Percentiles rank a stretch among this genome's conserved stretches.
These are phyloP conservation scores for Tetrapyrgos nigripes DNA, from an alignment of 1,284 basidiomycete genomes.

Conservation along the genomic window DNA sequence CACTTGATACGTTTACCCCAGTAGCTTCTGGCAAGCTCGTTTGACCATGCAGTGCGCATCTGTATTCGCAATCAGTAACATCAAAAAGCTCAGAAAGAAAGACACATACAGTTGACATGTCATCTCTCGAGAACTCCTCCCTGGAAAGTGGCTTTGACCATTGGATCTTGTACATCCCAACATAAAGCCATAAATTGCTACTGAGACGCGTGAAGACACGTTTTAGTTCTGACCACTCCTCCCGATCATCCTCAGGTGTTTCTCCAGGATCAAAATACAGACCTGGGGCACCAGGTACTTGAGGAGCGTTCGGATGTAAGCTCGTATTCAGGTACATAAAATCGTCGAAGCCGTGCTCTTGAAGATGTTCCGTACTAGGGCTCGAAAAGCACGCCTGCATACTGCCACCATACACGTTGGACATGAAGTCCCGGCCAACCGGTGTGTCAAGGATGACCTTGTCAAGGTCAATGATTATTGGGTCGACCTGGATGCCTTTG, in stretches of 20 bases:
- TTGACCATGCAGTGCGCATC: not conserved
- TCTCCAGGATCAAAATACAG: constrained; percentile 33
- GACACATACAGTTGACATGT: not conserved
- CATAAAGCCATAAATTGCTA: too few relatives aligned
- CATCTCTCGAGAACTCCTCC: constrained; percentile 27
- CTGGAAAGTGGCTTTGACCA: constrained; percentile 25
- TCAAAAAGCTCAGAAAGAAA: not conserved
- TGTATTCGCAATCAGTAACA: not conserved
- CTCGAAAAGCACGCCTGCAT: constrained; percentile 34
- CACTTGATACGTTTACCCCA: constrained; percentile 27
- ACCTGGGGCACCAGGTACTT: constrained; percentile 41
- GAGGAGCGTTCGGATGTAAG: constrained; percentile 43
- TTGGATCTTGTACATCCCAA: constrained; percentile 8
- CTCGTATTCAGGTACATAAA: constrained; percentile 42
- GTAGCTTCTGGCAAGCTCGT: constrained; percentile 15
- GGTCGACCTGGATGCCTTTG: not conserved
- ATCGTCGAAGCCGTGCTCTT: constrained; percentile 32
- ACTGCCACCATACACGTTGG: constrained; percentile 40
- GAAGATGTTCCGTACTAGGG: constrained; percentile 26
- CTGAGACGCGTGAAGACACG: too few relatives aligned
- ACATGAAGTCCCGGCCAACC: constrained; percentile 37
- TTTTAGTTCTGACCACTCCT: constrained; percentile 2
- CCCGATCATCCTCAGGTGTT: too few relatives aligned
- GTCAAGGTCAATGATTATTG: not conserved
- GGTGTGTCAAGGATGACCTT: constrained; percentile 2